Conservation (phyloP, 805 yeast genomes). For the Jamesozyma piceae region DNA sequence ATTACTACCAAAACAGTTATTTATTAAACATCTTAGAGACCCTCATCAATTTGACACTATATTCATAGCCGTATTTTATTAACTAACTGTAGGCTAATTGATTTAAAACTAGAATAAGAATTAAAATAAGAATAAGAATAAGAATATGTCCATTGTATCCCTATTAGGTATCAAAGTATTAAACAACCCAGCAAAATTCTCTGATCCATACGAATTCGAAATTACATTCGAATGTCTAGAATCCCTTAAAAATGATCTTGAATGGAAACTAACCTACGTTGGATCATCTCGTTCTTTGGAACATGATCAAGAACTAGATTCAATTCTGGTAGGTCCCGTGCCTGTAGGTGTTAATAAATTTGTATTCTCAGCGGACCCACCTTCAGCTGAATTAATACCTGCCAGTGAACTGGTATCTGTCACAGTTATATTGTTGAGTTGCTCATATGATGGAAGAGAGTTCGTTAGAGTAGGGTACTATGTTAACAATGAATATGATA, state of each 20-base stretch:
- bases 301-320: constrained; percentile 94
- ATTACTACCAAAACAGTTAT: too few relatives aligned
- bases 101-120: too few relatives aligned
- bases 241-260: constrained; percentile 74
- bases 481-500: constrained; percentile 92
- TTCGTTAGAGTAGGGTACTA: constrained; percentile 96
- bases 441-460: constrained; percentile 88
- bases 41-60: too few relatives aligned
- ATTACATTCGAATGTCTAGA: constrained; percentile 96
- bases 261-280: constrained; percentile 95
- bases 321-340: constrained; percentile 95
- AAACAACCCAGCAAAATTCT: constrained; percentile 89
- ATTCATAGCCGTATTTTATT: too few relatives aligned
- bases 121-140: too few relatives aligned
- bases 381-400: constrained; percentile 90
- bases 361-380: constrained; percentile 90
- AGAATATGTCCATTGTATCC: constrained; percentile 85
- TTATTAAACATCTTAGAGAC: too few relatives aligned
- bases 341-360: constrained; percentile 96
- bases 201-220: constrained; percentile 91
- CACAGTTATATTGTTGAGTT: constrained; percentile 84
- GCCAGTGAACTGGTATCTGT: constrained; percentile 92
- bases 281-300: constrained; percentile 91
- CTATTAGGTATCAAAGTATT: constrained; percentile 83
- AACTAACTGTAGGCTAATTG: too few relatives aligned